Evolutionary conservation across 2,329 filamentous ascomycete species (phyloP), one percentile per base, ranked within the genome.

Genomic region (Penicillium olsonii): DNA sequence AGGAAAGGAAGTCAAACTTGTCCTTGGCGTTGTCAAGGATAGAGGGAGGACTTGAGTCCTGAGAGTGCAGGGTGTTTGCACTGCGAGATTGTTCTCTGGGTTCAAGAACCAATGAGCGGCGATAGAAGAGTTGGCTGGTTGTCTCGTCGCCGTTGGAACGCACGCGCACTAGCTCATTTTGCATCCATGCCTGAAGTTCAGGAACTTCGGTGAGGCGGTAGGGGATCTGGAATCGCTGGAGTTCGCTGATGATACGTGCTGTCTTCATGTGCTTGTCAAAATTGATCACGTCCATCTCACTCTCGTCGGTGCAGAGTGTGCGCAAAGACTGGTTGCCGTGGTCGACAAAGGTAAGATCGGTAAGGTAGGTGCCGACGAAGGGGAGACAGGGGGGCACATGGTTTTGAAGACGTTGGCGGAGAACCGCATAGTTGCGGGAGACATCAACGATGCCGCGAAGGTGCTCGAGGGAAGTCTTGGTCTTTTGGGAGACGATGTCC

Each of bases 231-330:
- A 97, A 97, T 15, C 92, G 87, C 69, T 99, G 94, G 7, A 99
- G 82, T 62, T 97, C 92, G 55, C 90, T 89, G 62, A 99, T 95
- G 66, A 97, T 95, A 72, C 92, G 94, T 38, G 92, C 92, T 2
- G 92, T 97, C 60, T 91, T 90, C 62, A 85, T 88, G 68, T 97
- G 91, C 75, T 97, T 97, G 78, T 97, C 92, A 63, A 96, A 97
- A 73, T 99, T 99, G 78, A 99, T 90, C 26, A 97, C 89, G 0
- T 85, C 84, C 62, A 90, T 80, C 20, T 84, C 82, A 22, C 76
- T 74, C 24, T 84, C 80, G n/a, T 88, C 83, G 12, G 66, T 78
- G 0, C 83, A 83, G 17, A 95, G 82, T 62, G 87, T 87, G 63
- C 92, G 90, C 2, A 87, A 92, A 5, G 90, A 84, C 27, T 89